phyloP scores from a whole-genome alignment of 306 rosid genomes.

The Sindora glabra region DNA sequence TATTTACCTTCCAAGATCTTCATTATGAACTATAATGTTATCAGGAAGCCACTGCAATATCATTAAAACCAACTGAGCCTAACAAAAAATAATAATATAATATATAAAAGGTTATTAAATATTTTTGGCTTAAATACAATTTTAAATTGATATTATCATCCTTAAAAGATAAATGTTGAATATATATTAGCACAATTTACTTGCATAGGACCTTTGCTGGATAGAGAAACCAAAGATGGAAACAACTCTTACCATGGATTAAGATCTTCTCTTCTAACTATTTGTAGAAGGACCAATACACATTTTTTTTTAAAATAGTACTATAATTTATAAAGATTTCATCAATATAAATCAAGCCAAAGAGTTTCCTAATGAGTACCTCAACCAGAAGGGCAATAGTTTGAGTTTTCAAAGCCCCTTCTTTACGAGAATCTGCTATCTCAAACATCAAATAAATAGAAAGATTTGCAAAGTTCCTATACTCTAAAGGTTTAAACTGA shows the following conservation, averaged over 20 bases:
- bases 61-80: constrained; percentile 98
- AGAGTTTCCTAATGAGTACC: constrained; percentile 35
- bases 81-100: constrained; percentile 18
- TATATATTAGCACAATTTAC: constrained; percentile 35
- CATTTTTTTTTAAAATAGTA: constrained; percentile 6
- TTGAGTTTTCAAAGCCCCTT: constrained; percentile 97
- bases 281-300: constrained; percentile 45
- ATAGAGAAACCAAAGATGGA: constrained; percentile 65
- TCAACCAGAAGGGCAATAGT: constrained; percentile 95
- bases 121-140: not conserved
- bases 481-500: constrained; percentile 60
- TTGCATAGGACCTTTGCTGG: constrained; percentile 83
- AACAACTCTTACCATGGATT: constrained; percentile 68
- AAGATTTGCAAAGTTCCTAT: constrained; percentile 60
- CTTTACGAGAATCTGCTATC: constrained; percentile 71
- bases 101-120: not conserved
- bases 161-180: not conserved
- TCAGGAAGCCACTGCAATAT: constrained; percentile 99
- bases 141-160: too few relatives aligned
- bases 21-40: constrained; percentile 92
- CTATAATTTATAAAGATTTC: not conserved
- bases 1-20: constrained; percentile 83
- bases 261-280: constrained; percentile 83
- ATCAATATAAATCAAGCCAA: constrained; percentile 5
- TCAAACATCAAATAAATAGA: constrained; percentile 77